Base-by-base conservation (phyloP, 768 basidiomycete species). In the Phaffia tasmanica region DNA sequence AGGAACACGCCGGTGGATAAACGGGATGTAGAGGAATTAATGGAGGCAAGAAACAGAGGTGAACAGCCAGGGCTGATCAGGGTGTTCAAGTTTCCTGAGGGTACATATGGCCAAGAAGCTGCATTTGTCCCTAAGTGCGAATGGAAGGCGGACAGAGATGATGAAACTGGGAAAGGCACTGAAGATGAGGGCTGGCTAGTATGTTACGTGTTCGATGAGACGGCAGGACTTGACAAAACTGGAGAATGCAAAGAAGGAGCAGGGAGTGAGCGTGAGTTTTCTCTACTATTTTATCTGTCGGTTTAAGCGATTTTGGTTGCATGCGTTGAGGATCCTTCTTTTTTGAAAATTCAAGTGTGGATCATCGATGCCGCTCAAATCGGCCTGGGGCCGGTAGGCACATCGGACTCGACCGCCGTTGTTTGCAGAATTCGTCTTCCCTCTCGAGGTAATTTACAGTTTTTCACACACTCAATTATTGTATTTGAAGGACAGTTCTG, bases 111-210 rank as follows among this genome's bases (percentile, higher is more conserved):
- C 2, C 78, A 78, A 68, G 78, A 79, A 66, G 67, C 73, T 6
- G 69, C 75, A 35, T 78, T 79, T 68, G 74, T 79, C 0, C 75
- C 77, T 1, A 70, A 65, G 71, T 16, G 66, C 27, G 27, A 27
- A 5, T 57, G 56, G 56, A n/a, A 32, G 27, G 11, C 56, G 19
- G 56, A 57, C 27, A 19, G 8, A 7, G 56, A 57, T 8, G 25
- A 32, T 23, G 27, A 57, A 16, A 32, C 15, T 8, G 56, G 56
- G 6, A 27, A n/a, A 54, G 53, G 53, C 8, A 27, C 5, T 18
- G 76, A 79, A 58, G 78, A 78, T 64, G 78, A 78, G 62, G 78
- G 78, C 0, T 78, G 67, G 63, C 70, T 79, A 21, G 46, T 78
- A 0, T 72, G 75, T 1, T 79, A 78, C 68, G 77, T 47, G 23